Conservation (phyloP, 768 basidiomycete genomes). For the Mycena olivaceomarginata region DNA sequence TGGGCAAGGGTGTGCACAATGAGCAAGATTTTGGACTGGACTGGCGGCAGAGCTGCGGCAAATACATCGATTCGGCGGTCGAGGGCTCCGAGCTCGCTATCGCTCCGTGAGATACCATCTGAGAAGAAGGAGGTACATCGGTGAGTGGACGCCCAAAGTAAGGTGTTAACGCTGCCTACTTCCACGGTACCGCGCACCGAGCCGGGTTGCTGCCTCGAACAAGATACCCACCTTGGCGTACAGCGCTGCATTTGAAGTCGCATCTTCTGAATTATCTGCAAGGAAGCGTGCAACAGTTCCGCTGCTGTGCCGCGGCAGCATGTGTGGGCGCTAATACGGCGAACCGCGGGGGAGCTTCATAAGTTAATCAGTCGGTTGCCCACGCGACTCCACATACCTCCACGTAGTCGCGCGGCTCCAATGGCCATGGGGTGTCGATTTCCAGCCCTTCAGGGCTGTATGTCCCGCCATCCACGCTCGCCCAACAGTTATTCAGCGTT, state of each 20-base stretch:
- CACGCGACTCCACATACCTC: not conserved
- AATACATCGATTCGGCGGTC: constrained; percentile 39
- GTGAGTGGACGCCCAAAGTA: not conserved
- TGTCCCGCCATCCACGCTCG: constrained; percentile 55
- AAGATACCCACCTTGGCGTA: constrained; percentile 43
- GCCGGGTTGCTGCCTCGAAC: constrained; percentile 45
- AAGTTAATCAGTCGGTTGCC: not conserved
- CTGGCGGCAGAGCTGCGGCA: constrained; percentile 14
- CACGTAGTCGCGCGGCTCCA: constrained; percentile 23
- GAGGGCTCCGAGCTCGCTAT: constrained; percentile 47
- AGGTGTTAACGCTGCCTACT: not conserved
- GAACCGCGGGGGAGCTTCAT: not conserved
- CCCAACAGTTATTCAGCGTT: constrained; percentile 59
- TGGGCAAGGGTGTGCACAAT: constrained; percentile 51
- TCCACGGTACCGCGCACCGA: constrained; percentile 16
- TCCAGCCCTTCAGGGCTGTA: constrained; percentile 48
- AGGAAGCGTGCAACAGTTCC: constrained; percentile 37
- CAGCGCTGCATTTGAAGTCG: constrained; percentile 12
- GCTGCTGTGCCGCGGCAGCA: constrained; percentile 15
- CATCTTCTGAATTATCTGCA: constrained; percentile 6
- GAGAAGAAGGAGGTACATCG: not conserved
- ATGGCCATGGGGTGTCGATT: constrained; percentile 43
- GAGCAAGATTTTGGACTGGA: constrained; percentile 39
- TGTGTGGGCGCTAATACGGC: constrained; percentile 8
- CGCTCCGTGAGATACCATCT: constrained; percentile 41